Evolutionary conservation across 805 yeast genomes (phyloP).

Genomic region (Hanseniaspora taiwanica): DNA sequence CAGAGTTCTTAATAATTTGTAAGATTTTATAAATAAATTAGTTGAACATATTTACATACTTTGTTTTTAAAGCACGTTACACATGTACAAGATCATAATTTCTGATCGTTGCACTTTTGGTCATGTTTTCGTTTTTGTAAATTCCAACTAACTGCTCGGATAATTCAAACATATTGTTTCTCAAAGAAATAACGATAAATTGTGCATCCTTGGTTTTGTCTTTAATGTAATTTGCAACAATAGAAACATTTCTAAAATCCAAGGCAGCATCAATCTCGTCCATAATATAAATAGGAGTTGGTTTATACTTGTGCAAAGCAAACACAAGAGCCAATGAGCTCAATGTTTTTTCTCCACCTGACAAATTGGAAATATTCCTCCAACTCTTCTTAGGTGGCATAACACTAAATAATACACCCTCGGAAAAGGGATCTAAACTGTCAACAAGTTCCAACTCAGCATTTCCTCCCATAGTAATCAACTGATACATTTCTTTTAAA

Average conservation of each 20-base stretch:
- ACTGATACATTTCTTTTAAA: slow-evolving; percentile 91
- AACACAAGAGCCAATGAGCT: slow-evolving; percentile 91
- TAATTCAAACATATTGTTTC: slow-evolving; percentile 96
- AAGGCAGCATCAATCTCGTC: slow-evolving; percentile 98
- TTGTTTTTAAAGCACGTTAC: neutral
- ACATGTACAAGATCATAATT: slow-evolving; percentile 38
- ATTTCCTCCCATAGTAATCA: slow-evolving; percentile 99
- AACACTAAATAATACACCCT: slow-evolving; percentile 90
- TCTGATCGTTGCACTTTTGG: slow-evolving; percentile 66
- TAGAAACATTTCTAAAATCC: slow-evolving; percentile 92
- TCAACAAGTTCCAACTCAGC: slow-evolving; percentile 95
- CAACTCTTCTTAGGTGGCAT: slow-evolving; percentile 99
- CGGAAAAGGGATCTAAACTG: slow-evolving; percentile 93
- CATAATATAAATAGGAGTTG: slow-evolving; percentile 96
- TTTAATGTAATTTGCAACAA: slow-evolving; percentile 93
- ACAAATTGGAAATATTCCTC: slow-evolving; percentile 87
- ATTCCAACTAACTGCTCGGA: slow-evolving; percentile 92
- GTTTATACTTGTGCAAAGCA: slow-evolving; percentile 90
- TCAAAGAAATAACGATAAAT: slow-evolving; percentile 83
- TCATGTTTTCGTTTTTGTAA: slow-evolving; percentile 85
- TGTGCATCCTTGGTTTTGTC: slow-evolving; percentile 95
- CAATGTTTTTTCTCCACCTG: slow-evolving; percentile 96
- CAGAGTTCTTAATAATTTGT: slow-evolving; percentile 28
- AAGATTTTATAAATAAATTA: neutral
- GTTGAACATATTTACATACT: no score